phyloP scores from a whole-genome alignment of 2,329 filamentous ascomycete genomes.

The Nigrograna mackinnonii region DNA sequence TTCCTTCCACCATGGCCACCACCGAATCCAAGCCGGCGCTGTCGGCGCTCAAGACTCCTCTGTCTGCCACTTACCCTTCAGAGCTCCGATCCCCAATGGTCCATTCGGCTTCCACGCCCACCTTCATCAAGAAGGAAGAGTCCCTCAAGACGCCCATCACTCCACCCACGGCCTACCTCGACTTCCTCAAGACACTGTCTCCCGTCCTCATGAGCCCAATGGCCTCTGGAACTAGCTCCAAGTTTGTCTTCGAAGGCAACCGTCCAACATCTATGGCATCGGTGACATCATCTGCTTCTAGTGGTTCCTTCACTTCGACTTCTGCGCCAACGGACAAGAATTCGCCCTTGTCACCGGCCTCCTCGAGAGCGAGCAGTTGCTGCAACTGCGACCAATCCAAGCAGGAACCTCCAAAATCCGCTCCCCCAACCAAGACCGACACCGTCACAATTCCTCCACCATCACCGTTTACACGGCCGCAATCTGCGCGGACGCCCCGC shows the following conservation, averaged over 20 bases:
- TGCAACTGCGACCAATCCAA: constrained; percentile 38
- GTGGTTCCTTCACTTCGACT: constrained; percentile 39
- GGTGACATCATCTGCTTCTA: constrained; percentile 41
- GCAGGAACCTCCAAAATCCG: constrained; percentile 45
- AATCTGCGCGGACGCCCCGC: constrained; percentile 62
- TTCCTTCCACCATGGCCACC: constrained; percentile 39
- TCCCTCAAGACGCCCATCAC: constrained; percentile 82
- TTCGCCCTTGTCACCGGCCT: constrained; percentile 26
- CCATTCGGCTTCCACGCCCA: constrained; percentile 42
- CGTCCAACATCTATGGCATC: constrained; percentile 36
- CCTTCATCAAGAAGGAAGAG: constrained; percentile 70
- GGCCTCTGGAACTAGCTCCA: constrained; percentile 59
- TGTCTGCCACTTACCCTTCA: constrained; percentile 61
- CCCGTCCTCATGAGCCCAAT: constrained; percentile 71
- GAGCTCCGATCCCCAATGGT: constrained; percentile 68
- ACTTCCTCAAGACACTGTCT: constrained; percentile 85
- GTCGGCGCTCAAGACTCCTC: constrained; percentile 56
- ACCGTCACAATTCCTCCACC: constrained; percentile 64
- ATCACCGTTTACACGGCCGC: constrained; percentile 66
- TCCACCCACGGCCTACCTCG: constrained; percentile 85
- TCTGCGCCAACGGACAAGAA: constrained; percentile 35
- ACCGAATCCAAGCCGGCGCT: constrained; percentile 45
- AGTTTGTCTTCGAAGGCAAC: constrained; percentile 52
- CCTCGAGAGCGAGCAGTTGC: constrained; percentile 43
- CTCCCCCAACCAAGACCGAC: constrained; percentile 45